These are phyloP conservation scores for Beauveria caledonica DNA, from an alignment of 2,329 filamentous ascomycete genomes.

Conservation along the genomic window DNA sequence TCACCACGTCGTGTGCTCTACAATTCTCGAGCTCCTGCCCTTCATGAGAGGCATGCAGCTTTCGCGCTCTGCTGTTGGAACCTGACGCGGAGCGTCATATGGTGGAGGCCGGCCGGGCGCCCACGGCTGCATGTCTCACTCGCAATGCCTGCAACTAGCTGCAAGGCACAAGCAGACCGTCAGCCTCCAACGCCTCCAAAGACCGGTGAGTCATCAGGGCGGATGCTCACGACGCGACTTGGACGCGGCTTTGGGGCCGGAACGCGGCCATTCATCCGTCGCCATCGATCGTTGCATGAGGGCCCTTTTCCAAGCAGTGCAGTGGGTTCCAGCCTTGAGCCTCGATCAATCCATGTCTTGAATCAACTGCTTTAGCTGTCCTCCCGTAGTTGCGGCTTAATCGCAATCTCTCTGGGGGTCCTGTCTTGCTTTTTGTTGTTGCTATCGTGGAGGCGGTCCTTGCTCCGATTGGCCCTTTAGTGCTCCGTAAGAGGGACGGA, in stretches of 20 bases:
- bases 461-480: no score
- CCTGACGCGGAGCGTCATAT: not conserved
- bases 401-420: no score
- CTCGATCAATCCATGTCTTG: no score
- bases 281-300: no score
- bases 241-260: not conserved
- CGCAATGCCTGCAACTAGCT: not conserved
- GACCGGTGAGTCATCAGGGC: not conserved
- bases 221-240: not conserved
- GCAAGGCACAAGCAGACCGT: not conserved
- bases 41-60: not conserved
- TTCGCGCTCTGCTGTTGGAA: not conserved
- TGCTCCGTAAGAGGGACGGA: no score
- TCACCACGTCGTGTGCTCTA: not conserved
- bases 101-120: not conserved
- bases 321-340: no score
- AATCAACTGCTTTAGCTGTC: no score
- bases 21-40: not conserved
- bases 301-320: no score
- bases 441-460: no score
- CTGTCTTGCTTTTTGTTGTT: no score
- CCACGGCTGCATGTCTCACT: not conserved
- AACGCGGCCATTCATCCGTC: no score
- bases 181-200: not conserved
- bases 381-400: no score